Evolutionary conservation across 2,329 filamentous ascomycete species (phyloP), one percentile per base, ranked within the genome.

Genomic region (Colletotrichum gigasporum): DNA sequence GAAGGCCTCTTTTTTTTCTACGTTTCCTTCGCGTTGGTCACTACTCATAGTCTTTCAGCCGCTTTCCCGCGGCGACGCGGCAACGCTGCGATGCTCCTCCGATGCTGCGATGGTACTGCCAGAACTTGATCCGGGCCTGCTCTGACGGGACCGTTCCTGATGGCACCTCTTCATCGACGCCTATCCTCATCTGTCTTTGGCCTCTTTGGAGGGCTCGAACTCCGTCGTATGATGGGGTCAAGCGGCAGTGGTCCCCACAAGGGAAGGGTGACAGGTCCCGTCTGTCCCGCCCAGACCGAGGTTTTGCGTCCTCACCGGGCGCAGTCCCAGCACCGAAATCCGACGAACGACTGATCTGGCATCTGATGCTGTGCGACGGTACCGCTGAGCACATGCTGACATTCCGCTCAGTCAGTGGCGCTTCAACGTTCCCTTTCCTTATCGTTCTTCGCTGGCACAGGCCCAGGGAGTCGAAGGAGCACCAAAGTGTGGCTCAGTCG

Each of bases 221-320:
- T 56, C 41, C 28, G 39, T 44, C 42, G 35, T 32, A 64, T 50
- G 50, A 52, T 48, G 54, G n/a, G 47, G 26, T 20, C 48, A 9
- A 30, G n/a, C 53, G 47, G n/a, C 53, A 41, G 41, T 18, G 30
- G 45, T 44, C 47, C 60, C 61, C 61, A 32, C 45, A 57, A 39
- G 50, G 41, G 50, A 37, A 12, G 22, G 48, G 16, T 41, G 55
- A 53, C 16, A 18, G 41, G 53, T 34, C 39, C 39, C 39, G 39
- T 53, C 30, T 14, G n/a, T 26, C 24, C 41, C 24, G 35, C 35
- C 45, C 42, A 54, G 56, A 64, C 56, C 62, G 56, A 61, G 56
- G 34, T 22, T n/a, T n/a, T n/a, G n/a, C n/a, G n/a, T n/a, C 35
- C 48, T 64, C 47, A 64, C 56, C 56, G 62, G 56, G 34, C 30